Percentiles rank a stretch among this genome's conserved stretches.
phyloP scores from a whole-genome alignment of 176 grass and related monocot genomes.

The Rhynchospora tenuis region DNA sequence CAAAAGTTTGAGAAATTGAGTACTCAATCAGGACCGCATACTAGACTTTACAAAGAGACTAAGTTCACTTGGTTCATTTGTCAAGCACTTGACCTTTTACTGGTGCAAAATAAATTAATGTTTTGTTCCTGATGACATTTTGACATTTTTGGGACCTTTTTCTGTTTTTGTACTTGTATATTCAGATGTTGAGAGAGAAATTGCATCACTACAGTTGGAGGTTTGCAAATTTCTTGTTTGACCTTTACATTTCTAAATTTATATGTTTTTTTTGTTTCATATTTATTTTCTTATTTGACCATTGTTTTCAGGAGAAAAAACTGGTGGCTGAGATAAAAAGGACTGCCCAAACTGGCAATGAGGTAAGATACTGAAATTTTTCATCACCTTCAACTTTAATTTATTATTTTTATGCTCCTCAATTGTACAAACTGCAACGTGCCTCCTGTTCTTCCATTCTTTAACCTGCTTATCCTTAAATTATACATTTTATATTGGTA shows the following conservation, averaged over 20 bases:
- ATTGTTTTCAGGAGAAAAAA: slow-evolving; percentile 82
- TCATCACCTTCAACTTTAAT: not conserved
- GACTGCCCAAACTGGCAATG: slow-evolving; percentile 95
- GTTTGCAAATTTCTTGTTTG: slow-evolving; percentile 29
- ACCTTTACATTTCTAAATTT: slow-evolving; percentile 7
- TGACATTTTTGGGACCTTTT: not conserved
- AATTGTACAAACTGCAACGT: not conserved
- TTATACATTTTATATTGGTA: not conserved
- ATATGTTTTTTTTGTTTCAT: slow-evolving; percentile 17
- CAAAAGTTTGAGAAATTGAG: not conserved
- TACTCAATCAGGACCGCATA: not conserved
- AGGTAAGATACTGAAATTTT: slow-evolving; percentile 41
- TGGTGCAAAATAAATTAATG: not conserved
- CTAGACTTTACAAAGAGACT: not conserved
- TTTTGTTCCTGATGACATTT: slow-evolving; percentile 2
- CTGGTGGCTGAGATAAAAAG: slow-evolving; percentile 96
- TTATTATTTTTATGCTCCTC: slow-evolving; percentile 5
- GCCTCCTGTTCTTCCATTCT: not conserved
- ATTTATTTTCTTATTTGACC: slow-evolving; percentile 23
- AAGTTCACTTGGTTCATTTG: not conserved
- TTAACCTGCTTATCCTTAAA: not conserved
- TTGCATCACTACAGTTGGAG: slow-evolving; percentile 89
- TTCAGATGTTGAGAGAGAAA: slow-evolving; percentile 88
- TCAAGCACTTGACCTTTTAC: not conserved
- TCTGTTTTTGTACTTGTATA: not conserved